Conservation (phyloP, 1,284 basidiomycete genomes). For the Boletus sp. region DNA sequence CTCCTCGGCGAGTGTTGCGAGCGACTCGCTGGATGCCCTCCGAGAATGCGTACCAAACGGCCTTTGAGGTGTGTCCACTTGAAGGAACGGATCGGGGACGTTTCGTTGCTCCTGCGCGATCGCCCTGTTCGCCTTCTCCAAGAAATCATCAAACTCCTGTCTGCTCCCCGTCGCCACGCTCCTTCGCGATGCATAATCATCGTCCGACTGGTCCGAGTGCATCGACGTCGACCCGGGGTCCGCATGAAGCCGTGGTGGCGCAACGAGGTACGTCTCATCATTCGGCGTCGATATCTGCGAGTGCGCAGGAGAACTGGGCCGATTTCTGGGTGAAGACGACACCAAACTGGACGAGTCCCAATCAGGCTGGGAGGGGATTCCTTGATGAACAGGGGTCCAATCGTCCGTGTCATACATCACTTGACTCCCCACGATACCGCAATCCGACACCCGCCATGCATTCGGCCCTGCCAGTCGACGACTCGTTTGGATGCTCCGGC, state of each 20-base stretch:
- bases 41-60: conserved; percentile 82
- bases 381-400: conserved; percentile 52
- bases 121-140: conserved; percentile 77
- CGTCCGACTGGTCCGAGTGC: conserved; percentile 40
- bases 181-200: conserved; percentile 50
- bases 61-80: conserved; percentile 48
- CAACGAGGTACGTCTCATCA: conserved; percentile 28
- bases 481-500: conserved; percentile 72
- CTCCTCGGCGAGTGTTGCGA: conserved; percentile 85
- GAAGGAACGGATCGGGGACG: conserved; percentile 79
- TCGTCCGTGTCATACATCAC: conserved; percentile 48
- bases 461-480: conserved; percentile 64
- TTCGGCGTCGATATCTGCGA: conserved; percentile 46
- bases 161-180: conserved; percentile 33
- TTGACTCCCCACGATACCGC: conserved; percentile 48
- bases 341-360: conserved; percentile 45
- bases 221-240: conserved; percentile 25
- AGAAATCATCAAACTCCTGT: conserved; percentile 69
- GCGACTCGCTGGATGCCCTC: conserved; percentile 80
- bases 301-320: conserved; percentile 42
- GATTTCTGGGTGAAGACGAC: conserved; percentile 30
- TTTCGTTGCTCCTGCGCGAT: conserved; percentile 75
- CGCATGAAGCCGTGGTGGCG: conserved; percentile 21
- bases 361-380: conserved; percentile 48
- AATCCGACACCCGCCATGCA: conserved; percentile 76